Evolutionary conservation across 2,329 filamentous ascomycete species (phyloP).

Genomic region (Pezicula carpinea): DNA sequence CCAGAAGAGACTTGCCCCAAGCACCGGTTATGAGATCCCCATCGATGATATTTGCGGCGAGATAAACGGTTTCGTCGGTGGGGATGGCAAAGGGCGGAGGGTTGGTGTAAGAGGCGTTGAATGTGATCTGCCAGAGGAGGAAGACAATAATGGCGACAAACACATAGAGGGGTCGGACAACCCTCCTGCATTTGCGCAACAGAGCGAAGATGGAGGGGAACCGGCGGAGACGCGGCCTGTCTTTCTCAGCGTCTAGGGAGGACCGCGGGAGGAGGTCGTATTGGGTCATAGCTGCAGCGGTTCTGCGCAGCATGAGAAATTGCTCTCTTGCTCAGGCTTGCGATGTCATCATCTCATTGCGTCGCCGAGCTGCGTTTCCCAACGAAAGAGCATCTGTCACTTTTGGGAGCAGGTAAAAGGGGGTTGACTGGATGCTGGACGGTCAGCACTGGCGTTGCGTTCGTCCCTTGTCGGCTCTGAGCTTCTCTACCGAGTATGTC

Average conservation of each 20-base stretch:
- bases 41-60: constrained; percentile 68
- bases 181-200: constrained; percentile 10
- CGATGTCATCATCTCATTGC: not conserved
- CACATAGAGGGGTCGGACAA: constrained; percentile 22
- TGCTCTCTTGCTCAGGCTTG: not conserved
- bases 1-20: constrained; percentile 58
- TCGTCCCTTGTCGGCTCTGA: too few relatives aligned
- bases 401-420: too few relatives aligned
- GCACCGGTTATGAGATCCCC: constrained; percentile 56
- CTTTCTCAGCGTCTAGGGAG: constrained; percentile 13
- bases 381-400: not conserved
- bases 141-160: constrained; percentile 16
- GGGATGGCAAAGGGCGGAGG: constrained; percentile 38
- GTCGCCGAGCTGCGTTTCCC: not conserved
- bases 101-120: constrained; percentile 40
- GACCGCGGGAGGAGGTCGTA: constrained; percentile 18
- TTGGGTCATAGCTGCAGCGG: constrained; percentile 1
- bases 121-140: constrained; percentile 19
- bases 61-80: constrained; percentile 62
- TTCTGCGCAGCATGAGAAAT: not conserved
- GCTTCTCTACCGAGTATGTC: too few relatives aligned
- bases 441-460: too few relatives aligned
- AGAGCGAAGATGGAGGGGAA: constrained; percentile 5
- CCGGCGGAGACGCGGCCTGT: constrained; percentile 4
- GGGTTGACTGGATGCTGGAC: too few relatives aligned